A percentile compares a stretch with the other conserved stretches of the same genome.
Evolutionary conservation across 1,139 yeast species (phyloP).

Genomic region (Hyphopichia wangnamkhiaoensis): DNA sequence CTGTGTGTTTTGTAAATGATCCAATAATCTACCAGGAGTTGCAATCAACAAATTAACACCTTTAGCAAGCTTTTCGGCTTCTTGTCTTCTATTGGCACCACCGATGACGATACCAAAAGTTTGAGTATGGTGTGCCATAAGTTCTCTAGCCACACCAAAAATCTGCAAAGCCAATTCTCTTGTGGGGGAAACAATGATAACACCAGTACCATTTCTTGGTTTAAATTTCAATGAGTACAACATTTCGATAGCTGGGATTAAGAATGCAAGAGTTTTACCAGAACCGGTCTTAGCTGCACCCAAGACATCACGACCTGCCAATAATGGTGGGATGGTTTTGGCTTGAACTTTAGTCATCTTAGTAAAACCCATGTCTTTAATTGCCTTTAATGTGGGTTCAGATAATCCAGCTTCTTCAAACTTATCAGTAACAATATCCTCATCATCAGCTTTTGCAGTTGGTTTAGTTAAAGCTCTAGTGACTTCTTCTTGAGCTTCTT

Average conservation of each 20-base stretch:
- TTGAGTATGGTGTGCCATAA: slow-evolving; percentile 89
- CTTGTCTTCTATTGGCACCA: slow-evolving; percentile 96
- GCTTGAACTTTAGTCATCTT: slow-evolving; percentile 94
- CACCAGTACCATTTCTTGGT: slow-evolving; percentile 90
- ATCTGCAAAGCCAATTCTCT: slow-evolving; percentile 90
- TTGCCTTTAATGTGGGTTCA: slow-evolving; percentile 76
- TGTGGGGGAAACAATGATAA: slow-evolving; percentile 85
- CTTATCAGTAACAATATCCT: slow-evolving; percentile 26
- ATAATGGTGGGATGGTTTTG: slow-evolving; percentile 88
- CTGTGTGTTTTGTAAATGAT: slow-evolving; percentile 92
- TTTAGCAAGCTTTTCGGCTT: slow-evolving; percentile 88
- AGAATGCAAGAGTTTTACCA: slow-evolving; percentile 93
- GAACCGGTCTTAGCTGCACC: slow-evolving; percentile 99
- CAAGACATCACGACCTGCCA: slow-evolving; percentile 93
- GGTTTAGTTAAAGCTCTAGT: slow-evolving; percentile 28
- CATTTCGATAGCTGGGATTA: slow-evolving; percentile 92
- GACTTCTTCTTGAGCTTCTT: slow-evolving; percentile 19
- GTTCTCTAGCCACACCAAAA: slow-evolving; percentile 93
- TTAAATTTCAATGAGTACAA: slow-evolving; percentile 84
- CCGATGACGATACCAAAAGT: slow-evolving; percentile 97
- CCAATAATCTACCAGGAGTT: slow-evolving; percentile 95
- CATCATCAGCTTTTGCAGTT: slow-evolving; percentile 34
- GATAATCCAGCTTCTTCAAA: slow-evolving; percentile 66
- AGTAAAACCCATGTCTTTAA: slow-evolving; percentile 81
- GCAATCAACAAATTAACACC: slow-evolving; percentile 95